These are phyloP conservation scores for Cyclostephanos invisitatus DNA, from an alignment of 108 stramenopile genomes.

Conservation along the genomic window DNA sequence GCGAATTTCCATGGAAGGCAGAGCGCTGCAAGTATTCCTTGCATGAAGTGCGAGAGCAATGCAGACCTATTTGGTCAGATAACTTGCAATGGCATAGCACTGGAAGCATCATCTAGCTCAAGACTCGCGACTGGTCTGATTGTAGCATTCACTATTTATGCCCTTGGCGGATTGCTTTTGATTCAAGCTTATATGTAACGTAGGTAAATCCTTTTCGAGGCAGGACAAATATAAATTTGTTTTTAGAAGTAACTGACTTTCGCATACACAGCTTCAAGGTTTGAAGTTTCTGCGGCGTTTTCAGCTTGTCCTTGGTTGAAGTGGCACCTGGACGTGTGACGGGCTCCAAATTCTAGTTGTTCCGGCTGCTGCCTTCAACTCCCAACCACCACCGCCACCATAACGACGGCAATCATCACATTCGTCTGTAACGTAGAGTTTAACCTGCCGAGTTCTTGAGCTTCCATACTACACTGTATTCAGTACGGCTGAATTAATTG, in stretches of 20 bases:
- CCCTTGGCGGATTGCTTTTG: constrained; percentile 16
- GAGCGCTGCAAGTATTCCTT: constrained; percentile 27
- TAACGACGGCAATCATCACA: too few relatives aligned
- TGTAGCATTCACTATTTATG: background rate
- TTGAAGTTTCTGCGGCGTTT: too few relatives aligned
- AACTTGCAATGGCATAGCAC: constrained; percentile 34
- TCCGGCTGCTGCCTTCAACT: too few relatives aligned
- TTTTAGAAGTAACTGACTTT: background rate
- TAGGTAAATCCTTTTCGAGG: background rate
- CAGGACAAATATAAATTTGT: background rate
- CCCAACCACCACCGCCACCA: too few relatives aligned
- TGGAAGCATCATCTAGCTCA: constrained; percentile 27
- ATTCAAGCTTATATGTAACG: background rate
- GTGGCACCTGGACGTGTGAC: too few relatives aligned
- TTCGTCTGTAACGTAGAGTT: too few relatives aligned
- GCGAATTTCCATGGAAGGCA: constrained; percentile 48
- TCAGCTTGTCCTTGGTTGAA: too few relatives aligned
- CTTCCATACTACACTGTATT: too few relatives aligned
- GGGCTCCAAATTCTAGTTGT: too few relatives aligned
- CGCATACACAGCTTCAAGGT: too few relatives aligned
- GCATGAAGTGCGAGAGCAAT: constrained; percentile 37
- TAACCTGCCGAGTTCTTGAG: too few relatives aligned
- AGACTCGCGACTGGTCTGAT: background rate
- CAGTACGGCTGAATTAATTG: too few relatives aligned
- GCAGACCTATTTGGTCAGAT: constrained; percentile 42